phyloP scores from a whole-genome alignment of 805 yeast species.

The Starmerella asiatica region DNA sequence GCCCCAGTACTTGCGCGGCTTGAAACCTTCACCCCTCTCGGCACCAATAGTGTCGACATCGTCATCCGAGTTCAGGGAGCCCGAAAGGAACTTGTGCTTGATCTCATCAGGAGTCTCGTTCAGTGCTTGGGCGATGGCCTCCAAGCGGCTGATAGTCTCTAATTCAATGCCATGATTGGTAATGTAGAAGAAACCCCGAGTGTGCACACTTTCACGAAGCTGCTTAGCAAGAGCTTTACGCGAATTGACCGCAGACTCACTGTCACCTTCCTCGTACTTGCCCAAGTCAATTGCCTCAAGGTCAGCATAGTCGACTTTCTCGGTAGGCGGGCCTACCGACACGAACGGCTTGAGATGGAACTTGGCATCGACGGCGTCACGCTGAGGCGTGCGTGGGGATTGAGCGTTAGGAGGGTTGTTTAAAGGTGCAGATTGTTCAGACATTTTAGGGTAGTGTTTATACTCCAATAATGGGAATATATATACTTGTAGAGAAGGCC shows the following conservation, averaged over 20 bases:
- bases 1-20: conserved; percentile 38
- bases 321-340: conserved; percentile 5
- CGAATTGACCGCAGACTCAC: conserved; percentile 24
- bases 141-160: conserved; percentile 28
- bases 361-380: too few species aligned
- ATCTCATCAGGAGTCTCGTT: conserved; percentile 32
- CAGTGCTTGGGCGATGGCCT: conserved; percentile 33
- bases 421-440: too few species aligned
- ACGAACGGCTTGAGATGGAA: too few species aligned
- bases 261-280: conserved; percentile 27
- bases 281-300: conserved; percentile 27
- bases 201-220: conserved; percentile 31
- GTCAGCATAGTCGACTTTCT: conserved; percentile 4
- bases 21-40: conserved; percentile 37
- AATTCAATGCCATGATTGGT: conserved; percentile 32
- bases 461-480: too few species aligned
- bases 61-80: conserved; percentile 28
- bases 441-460: too few species aligned
- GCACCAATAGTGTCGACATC: conserved; percentile 29
- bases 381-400: too few species aligned
- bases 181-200: conserved; percentile 35
- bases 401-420: too few species aligned
- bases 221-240: conserved; percentile 29
- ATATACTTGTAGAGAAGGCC: too few species aligned
- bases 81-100: conserved; percentile 31